Base-by-base conservation (phyloP, 495 filamentous ascomycete species). In the Thermochaetoides thermophila region DNA sequence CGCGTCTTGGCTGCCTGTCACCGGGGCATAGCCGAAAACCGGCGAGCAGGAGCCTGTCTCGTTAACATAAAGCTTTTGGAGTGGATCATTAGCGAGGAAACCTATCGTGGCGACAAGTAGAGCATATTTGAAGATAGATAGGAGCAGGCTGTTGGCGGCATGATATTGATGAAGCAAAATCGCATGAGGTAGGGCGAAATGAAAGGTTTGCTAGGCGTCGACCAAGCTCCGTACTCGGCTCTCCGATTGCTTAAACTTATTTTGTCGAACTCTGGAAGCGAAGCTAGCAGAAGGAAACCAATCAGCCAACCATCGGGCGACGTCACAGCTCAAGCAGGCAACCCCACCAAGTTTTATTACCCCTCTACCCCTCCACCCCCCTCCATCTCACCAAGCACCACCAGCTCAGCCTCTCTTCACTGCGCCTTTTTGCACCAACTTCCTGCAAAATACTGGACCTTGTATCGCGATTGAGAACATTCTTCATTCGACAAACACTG, bases 361-460 rank as follows among this genome's bases (percentile, higher is more conserved):
- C 43, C 47, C 50, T 50, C 44, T 33, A 50, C 48, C 44, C 47
- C 38, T 43, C 46, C 47, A 45, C 39, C 34, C 39, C 35, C 25
- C 38, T 23, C 21, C 11, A 11, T 24, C 21, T 24, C 11, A 24
- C 11, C 11, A 24, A 24, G 11, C 6, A 11, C 21, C 11, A 36
- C 34, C 26, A 18, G 26, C 30, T 42, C 39, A 39, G 38, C 24
- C 28, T 32, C 30, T 32, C 33, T 12, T 35, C 23, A 9, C 35
- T 48, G 44, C 46, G 47, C 44, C 42, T 50, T 49, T 45, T 49
- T 47, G 38, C 30, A 10, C n/a, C 17, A 6, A 32, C 29, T 4
- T 28, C 18, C 27, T 12, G 9, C 17, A 24, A 18, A 25, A 28
- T 14, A 22, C 12, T 22, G 15, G 9, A 5, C 35, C 9, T 4